Base-by-base conservation (phyloP, 805 yeast genomes). In the Saccharomycopsis babjevae region DNA sequence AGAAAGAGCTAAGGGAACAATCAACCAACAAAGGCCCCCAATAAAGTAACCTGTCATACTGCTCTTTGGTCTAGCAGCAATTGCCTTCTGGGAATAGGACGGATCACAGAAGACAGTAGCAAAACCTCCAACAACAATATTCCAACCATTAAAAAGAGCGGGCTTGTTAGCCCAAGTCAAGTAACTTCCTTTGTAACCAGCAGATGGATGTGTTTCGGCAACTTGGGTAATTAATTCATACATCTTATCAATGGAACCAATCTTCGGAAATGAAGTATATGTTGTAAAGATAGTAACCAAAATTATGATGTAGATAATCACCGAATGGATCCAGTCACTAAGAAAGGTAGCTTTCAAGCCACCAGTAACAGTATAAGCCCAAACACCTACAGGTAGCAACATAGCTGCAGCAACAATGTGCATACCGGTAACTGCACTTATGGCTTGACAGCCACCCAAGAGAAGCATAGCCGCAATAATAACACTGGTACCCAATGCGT, bases 321-420 rank as follows among this genome's bases (percentile, higher is more conserved):
- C 75, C 1, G 81, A 77, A 67, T 79, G 83, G 28, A 74, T 73
- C 69, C 79, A 79, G 67, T 80, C 84, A 16, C 83, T 76, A 50
- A 80, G 70, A 63, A 80, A 79, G 2, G 83, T 80, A n/a, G 82
- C 78, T 64, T 78, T 77, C 40, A 80, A 68, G 10, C 84, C 84
- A 57, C 83, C 83, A 43, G 78, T 72, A 25, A 76, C 73, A 7
- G 82, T 80, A 66, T 79, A 80, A 25, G 79, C 68, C 61, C 78
- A 71, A 54, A 79, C 81, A 28, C 80, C 79, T 25, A 78, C 64
- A 3, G 83, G 82, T 13, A 79, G 65, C 54, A 79, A 68, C 67
- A 77, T 74, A 22, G 76, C 71, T 1, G 79, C 76, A 11, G 83
- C 83, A 55, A 75, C 75, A 54, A 70, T 69, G 59, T 76, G 69